Evolutionary conservation across 768 basidiomycete genomes (phyloP).

Genomic region (Candolleomyces eurysporus): DNA sequence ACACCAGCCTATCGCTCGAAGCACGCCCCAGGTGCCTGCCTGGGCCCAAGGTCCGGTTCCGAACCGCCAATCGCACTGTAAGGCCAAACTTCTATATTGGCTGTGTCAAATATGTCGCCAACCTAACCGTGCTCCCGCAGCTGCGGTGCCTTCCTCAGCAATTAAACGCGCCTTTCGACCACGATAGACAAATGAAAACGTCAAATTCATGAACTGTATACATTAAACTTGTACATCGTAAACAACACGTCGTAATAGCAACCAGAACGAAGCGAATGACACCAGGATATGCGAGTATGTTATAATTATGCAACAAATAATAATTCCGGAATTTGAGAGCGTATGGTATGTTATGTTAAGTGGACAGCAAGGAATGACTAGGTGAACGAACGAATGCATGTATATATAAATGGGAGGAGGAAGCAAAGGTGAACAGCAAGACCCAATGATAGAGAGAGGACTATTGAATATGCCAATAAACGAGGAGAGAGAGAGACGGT

Average conservation of each 20-base stretch:
- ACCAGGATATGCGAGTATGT: background rate
- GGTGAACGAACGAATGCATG: background rate
- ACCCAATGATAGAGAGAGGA: background rate
- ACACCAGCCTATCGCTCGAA: slow-evolving; percentile 9
- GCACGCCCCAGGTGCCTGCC: background rate
- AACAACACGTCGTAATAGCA: background rate
- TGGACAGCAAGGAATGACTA: background rate
- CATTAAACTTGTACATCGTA: background rate
- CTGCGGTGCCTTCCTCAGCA: background rate
- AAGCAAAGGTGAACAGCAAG: background rate
- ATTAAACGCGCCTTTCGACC: slow-evolving; percentile 4
- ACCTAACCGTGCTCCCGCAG: background rate
- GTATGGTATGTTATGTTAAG: slow-evolving; percentile 11
- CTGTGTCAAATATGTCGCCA: too few relatives aligned
- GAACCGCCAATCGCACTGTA: background rate
- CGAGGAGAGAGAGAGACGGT: background rate
- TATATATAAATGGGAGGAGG: background rate
- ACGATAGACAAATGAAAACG: background rate
- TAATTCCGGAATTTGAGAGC: background rate
- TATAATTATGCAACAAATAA: too few relatives aligned
- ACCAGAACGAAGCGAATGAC: background rate
- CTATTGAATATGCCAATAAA: background rate
- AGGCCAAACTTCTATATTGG: background rate
- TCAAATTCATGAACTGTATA: background rate
- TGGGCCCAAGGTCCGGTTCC: background rate